Evolutionary conservation across 768 basidiomycete species (phyloP), one percentile per base, ranked within the genome.

Genomic region (Phanerochaete carnosa): DNA sequence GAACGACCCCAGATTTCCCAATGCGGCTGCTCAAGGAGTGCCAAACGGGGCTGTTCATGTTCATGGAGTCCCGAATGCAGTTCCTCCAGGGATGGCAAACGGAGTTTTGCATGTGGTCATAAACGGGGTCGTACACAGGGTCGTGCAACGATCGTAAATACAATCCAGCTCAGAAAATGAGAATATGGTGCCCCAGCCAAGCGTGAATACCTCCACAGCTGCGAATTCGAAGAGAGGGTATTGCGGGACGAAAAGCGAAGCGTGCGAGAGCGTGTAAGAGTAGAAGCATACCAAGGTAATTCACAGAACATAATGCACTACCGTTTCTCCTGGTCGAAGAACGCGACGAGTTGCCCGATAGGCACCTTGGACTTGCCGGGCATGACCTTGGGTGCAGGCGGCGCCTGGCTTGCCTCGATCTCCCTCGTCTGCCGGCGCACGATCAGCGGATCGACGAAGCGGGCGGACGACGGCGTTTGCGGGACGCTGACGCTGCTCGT

Each of bases 311-410:
- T 12, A 26, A 25, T 2, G n/a, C 29, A 37, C 33, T 46, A 45
- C 33, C 23, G 22, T 62, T 70, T 69, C 55, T 69, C 68, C 64
- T 71, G 64, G 61, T 93, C 89, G 66, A 94, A 94, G 73, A 89
- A 94, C n/a, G 90, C 90, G 15, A 92, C 89, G 45, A 94, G 73
- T 67, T 93, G 83, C 11, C 86, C 88, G 45, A 94, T 81, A 0
- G 89, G 84, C 15, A 90, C 82, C 75, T 92, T 92, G 56, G 78
- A 84, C 45, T 75, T 79, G 60, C 76, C 66, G 61, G 71, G 64
- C 47, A 69, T 69, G 65, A 73, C 74, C 65, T 74, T 77, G 11
- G 58, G 83, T 73, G 83, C 76, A 64, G 77, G 77, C 3, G 76
- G 81, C 39, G 77, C 74, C 62, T 62, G 58, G 45, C 68, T 76